Evolutionary conservation across 192 early-diverging fungal species (phyloP).

Genomic region (Coemansia sp.): DNA sequence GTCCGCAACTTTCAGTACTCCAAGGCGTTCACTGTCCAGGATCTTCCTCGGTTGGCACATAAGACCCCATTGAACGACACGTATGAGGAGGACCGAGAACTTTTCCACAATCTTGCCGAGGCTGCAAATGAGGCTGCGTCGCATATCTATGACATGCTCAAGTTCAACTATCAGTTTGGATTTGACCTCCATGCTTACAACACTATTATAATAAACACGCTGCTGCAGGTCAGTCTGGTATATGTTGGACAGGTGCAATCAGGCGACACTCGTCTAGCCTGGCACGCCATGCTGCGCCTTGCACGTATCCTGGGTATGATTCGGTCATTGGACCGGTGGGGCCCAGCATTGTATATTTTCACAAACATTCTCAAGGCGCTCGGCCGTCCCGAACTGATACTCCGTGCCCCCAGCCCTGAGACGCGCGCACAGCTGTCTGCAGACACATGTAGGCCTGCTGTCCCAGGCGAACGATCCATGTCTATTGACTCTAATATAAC

Average conservation of each 20-base stretch:
- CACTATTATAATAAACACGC: slow-evolving; percentile 37
- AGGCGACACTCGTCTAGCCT: slow-evolving; percentile 30
- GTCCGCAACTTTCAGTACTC: slow-evolving; percentile 55
- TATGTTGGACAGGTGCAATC: slow-evolving; percentile 53
- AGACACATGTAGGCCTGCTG: slow-evolving; percentile 25
- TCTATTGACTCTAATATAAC: slow-evolving; percentile 37
- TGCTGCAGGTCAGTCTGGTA: slow-evolving; percentile 48
- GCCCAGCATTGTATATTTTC: slow-evolving; percentile 52
- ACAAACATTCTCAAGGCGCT: slow-evolving; percentile 57
- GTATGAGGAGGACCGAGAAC: slow-evolving; percentile 35
- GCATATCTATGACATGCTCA: slow-evolving; percentile 45
- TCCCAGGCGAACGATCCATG: slow-evolving; percentile 9
- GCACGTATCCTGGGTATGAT: slow-evolving; percentile 53
- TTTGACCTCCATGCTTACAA: slow-evolving; percentile 48
- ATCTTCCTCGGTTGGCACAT: slow-evolving; percentile 23
- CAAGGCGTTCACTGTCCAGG: slow-evolving; percentile 27
- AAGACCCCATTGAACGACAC: slow-evolving; percentile 17
- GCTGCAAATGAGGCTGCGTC: slow-evolving; percentile 24
- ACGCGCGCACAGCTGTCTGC: slow-evolving; percentile 31
- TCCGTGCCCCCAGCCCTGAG: slow-evolving; percentile 43
- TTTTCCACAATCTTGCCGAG: slow-evolving; percentile 22
- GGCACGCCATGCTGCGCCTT: slow-evolving; percentile 50
- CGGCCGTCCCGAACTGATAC: slow-evolving; percentile 43
- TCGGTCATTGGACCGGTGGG: slow-evolving; percentile 53
- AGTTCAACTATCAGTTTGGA: slow-evolving; percentile 52